phyloP scores from a whole-genome alignment of 768 basidiomycete genomes.

The Serendipita vermifera region DNA sequence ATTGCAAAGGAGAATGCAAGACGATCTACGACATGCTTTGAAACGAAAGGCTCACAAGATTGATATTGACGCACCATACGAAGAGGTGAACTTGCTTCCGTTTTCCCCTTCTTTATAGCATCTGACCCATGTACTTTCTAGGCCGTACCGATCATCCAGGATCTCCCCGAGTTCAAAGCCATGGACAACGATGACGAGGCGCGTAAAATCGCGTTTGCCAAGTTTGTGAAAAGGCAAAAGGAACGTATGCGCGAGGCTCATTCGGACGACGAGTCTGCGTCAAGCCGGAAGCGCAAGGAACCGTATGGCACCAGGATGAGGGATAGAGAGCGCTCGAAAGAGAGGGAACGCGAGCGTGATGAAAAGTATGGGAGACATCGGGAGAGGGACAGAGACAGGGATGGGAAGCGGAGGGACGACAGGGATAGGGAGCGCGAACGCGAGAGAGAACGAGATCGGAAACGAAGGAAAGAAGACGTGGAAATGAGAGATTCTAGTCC shows the following conservation, averaged over 20 bases:
- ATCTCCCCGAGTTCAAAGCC: constrained; percentile 76
- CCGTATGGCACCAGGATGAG: constrained; percentile 27
- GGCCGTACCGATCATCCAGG: constrained; percentile 63
- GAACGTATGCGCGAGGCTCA: constrained; percentile 40
- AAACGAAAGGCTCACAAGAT: constrained; percentile 78
- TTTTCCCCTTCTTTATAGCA: too few species aligned
- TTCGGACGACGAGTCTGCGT: constrained; percentile 70
- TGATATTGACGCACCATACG: constrained; percentile 62
- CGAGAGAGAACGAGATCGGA: constrained; percentile 15
- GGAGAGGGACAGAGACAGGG: constrained; percentile 12
- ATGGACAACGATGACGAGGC: constrained; percentile 75
- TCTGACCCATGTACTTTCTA: constrained; percentile 24
- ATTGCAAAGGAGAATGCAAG: constrained; percentile 74
- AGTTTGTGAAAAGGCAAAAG: constrained; percentile 85
- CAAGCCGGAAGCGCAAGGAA: constrained; percentile 70
- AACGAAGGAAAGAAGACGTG: constrained; percentile 27
- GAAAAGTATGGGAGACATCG: constrained; percentile 8
- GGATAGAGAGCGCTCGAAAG: constrained; percentile 15
- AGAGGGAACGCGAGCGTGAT: constrained; percentile 9
- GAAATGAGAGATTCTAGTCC: constrained; percentile 27
- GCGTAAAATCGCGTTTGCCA: constrained; percentile 66
- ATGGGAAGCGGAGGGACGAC: constrained; percentile 4
- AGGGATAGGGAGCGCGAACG: constrained; percentile 14
- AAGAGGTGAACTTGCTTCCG: constrained; percentile 47
- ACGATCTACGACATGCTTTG: constrained; percentile 90